Percentiles rank a stretch among this genome's conserved stretches.
phyloP scores from a whole-genome alignment of 345 rosid species.

The Stellera chamaejasme region DNA sequence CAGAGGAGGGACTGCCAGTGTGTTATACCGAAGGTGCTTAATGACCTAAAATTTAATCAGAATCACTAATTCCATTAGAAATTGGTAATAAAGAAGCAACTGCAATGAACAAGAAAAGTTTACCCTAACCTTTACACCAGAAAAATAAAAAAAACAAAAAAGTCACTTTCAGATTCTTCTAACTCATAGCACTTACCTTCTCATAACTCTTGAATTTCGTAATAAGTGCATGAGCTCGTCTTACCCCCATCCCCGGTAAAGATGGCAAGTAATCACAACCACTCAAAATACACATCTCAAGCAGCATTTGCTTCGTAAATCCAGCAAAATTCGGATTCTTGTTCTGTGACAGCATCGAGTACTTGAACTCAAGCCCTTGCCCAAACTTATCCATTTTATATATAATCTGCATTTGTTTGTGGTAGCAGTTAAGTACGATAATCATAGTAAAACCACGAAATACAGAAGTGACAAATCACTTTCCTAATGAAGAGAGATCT shows the following conservation, averaged over 20 bases:
- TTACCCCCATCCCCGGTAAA: conserved; percentile 90
- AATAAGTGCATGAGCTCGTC: conserved; percentile 84
- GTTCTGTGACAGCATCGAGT: conserved; percentile 57
- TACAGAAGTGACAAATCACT: too few relatives aligned
- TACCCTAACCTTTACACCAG: background rate
- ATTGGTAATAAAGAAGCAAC: background rate
- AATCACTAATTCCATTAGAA: conserved; percentile 4
- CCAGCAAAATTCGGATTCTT: conserved; percentile 60
- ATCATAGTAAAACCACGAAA: too few relatives aligned
- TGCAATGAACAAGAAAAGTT: too few relatives aligned
- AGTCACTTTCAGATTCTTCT: conserved; percentile 1
- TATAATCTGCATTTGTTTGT: conserved; percentile 42
- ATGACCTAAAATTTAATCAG: conserved; percentile 47
- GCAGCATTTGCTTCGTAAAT: conserved; percentile 78
- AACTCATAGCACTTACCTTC: conserved; percentile 37
- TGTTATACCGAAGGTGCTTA: conserved; percentile 80
- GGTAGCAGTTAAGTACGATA: too few relatives aligned
- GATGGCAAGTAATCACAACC: conserved; percentile 97
- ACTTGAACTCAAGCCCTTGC: conserved; percentile 75
- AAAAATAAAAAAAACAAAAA: conserved; percentile 3
- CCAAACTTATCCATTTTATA: conserved; percentile 98
- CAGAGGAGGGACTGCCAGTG: conserved; percentile 62
- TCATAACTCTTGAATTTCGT: conserved; percentile 73
- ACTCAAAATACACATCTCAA: conserved; percentile 96
- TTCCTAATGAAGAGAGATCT: background rate